Evolutionary conservation across 345 rosid species (phyloP), one percentile per base, ranked within the genome.

Genomic region (Eucalyptus cloeziana): DNA sequence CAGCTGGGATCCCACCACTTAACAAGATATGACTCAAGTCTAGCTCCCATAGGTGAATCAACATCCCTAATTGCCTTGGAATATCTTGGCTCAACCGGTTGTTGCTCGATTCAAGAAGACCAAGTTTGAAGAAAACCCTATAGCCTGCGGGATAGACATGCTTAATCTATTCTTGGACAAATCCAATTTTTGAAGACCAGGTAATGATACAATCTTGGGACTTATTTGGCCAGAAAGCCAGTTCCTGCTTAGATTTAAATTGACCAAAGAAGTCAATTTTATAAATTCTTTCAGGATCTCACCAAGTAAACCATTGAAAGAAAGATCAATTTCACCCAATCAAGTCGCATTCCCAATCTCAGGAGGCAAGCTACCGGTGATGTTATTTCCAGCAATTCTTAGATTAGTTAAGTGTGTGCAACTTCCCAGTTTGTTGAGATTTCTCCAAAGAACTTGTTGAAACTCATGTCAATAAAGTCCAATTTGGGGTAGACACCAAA

Each of bases 281-380:
- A 67, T 94, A 10, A 94, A 24, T 25, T 89, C 90, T 56, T 37
- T 86, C 0, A 93, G 93, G 67, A 94, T 89, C 43, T 85, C 83
- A 27, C 92, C 93, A 12, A 25, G 43, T 14, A 89, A 69, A 67
- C 45, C 12, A 76, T 69, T 89, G 15, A 45, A 86, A n/a, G 90
- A 86, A 52, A 56, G 30, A 56, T 56, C 62, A 22, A 56, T 22
- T 8, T 17, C 27, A 24, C 30, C 19, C 27, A 56, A 17, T 10
- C 9, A 80, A 44, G 58, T 24, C 22, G 22, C 21, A 10, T 87
- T 88, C 44, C 92, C 93, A 27, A 79, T 86, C 43, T 86, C 56
- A 7, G 17, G 8, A 7, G 90, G 90, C 47, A 89, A 69, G 7
- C 56, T n/a, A 27, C 88, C 49, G 3, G 79, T 49, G 37, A 89